Evolutionary conservation across 768 basidiomycete genomes (phyloP).

Genomic region (Tulasnella sp.): DNA sequence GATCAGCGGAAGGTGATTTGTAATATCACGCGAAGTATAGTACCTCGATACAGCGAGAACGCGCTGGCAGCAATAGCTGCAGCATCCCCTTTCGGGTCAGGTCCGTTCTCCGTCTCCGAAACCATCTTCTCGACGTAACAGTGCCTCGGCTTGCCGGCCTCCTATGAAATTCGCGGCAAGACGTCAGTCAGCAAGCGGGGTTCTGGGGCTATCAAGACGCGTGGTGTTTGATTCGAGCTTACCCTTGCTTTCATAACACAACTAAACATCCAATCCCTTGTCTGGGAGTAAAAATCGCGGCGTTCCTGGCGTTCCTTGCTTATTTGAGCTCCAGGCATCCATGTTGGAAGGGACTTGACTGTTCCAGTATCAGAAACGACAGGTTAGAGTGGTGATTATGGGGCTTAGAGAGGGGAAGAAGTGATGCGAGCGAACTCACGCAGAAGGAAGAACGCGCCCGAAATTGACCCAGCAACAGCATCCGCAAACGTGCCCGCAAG

Average conservation of each 20-base stretch:
- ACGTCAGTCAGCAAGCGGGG: neutral
- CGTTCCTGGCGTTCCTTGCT: neutral
- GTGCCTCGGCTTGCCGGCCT: neutral
- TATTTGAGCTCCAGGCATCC: constrained; percentile 7
- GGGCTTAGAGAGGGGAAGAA: too few relatives aligned
- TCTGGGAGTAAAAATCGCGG: neutral
- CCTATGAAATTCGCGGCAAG: neutral
- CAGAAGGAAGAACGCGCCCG: neutral
- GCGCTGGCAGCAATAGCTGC: neutral
- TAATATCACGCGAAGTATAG: neutral
- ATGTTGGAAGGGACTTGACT: constrained; percentile 15
- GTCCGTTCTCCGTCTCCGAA: constrained; percentile 7
- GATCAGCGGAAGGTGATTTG: neutral
- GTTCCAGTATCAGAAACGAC: neutral
- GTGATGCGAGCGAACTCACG: neutral
- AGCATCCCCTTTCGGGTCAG: neutral
- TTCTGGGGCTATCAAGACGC: neutral
- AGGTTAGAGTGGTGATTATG: neutral
- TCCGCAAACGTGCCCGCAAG: neutral
- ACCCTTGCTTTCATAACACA: constrained; percentile 6
- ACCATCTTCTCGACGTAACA: neutral
- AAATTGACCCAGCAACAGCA: neutral
- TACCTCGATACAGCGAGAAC: constrained; percentile 25
- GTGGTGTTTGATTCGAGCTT: neutral
- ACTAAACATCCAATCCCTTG: neutral